phyloP scores from a whole-genome alignment of 345 rosid genomes.

The Eucalyptus cladocalyx region DNA sequence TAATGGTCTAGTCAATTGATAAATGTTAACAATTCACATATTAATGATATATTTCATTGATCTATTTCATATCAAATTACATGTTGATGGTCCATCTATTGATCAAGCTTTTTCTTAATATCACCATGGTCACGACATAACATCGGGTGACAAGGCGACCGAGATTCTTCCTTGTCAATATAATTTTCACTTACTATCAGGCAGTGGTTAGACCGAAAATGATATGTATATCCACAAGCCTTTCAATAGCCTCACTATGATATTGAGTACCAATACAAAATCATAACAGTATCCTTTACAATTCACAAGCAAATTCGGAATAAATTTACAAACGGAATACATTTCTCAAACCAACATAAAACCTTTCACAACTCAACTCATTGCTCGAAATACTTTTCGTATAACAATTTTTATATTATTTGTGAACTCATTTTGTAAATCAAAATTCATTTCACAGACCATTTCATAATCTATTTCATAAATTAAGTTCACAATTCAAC shows the following conservation, averaged over 20 bases:
- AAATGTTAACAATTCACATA: too few relatives aligned
- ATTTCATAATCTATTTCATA: too few relatives aligned
- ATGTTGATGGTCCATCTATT: rapidly evolving
- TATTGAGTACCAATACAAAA: too few relatives aligned
- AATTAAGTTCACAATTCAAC: neutral
- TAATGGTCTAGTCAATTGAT: rapidly evolving
- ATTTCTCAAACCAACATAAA: neutral
- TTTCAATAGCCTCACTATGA: rapidly evolving
- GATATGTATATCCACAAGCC: neutral
- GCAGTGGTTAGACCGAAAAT: rapidly evolving
- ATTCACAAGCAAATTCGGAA: neutral
- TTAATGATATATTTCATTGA: too few relatives aligned
- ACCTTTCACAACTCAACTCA: neutral
- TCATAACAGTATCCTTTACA: rapidly evolving
- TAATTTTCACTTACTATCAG: too few relatives aligned
- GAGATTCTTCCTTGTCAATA: rapidly evolving
- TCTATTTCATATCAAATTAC: too few relatives aligned
- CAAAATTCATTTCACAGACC: neutral
- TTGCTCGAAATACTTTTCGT: neutral
- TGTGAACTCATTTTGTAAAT: neutral
- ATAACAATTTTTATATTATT: too few relatives aligned
- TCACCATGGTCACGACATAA: too few relatives aligned
- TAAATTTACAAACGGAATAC: neutral
- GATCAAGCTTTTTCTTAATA: too few relatives aligned
- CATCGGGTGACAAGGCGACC: rapidly evolving